phyloP scores from a whole-genome alignment of 2,329 filamentous ascomycete species.

The Fusarium gaditjirri region DNA sequence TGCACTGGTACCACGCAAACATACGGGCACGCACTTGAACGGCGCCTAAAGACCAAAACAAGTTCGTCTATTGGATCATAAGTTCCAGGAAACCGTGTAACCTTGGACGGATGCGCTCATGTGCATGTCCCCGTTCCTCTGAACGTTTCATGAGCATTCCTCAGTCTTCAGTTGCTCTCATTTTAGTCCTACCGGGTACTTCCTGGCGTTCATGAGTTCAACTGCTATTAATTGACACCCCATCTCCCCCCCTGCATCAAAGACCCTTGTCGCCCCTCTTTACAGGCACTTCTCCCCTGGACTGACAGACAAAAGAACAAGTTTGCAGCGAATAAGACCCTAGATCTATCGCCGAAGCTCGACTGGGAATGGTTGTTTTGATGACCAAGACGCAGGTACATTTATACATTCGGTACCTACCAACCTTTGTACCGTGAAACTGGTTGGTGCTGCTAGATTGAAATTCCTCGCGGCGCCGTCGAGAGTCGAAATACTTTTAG shows the following conservation, averaged over 20 bases:
- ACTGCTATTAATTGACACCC: slow-evolving; percentile 30
- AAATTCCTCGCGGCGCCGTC: slow-evolving; percentile 39
- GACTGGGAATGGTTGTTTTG: slow-evolving; percentile 25
- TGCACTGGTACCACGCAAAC: slow-evolving; percentile 22
- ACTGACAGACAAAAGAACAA: neutral
- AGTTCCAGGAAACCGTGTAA: neutral
- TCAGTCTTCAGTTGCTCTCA: slow-evolving; percentile 7
- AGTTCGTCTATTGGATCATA: neutral
- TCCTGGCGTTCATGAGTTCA: slow-evolving; percentile 22
- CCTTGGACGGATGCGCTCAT: slow-evolving; percentile 22
- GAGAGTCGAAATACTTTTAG: slow-evolving; percentile 32
- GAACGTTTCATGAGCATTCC: slow-evolving; percentile 40
- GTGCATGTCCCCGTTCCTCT: slow-evolving; percentile 23
- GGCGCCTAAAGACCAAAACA: neutral
- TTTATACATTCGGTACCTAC: neutral
- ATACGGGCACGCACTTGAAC: slow-evolving; percentile 9
- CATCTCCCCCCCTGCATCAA: slow-evolving; percentile 41
- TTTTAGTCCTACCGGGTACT: slow-evolving; percentile 14
- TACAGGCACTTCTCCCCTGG: slow-evolving; percentile 17
- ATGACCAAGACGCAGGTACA: slow-evolving; percentile 19
- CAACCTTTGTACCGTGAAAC: neutral
- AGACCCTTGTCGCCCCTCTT: slow-evolving; percentile 36
- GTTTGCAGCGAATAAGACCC: slow-evolving; percentile 18
- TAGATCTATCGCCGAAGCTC: slow-evolving; percentile 19
- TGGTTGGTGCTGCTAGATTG: slow-evolving; percentile 10